Percentiles rank a stretch among this genome's conserved stretches.
Conservation (phyloP, 2,329 filamentous ascomycete species). For the Pseudogymnoascus sp. region DNA sequence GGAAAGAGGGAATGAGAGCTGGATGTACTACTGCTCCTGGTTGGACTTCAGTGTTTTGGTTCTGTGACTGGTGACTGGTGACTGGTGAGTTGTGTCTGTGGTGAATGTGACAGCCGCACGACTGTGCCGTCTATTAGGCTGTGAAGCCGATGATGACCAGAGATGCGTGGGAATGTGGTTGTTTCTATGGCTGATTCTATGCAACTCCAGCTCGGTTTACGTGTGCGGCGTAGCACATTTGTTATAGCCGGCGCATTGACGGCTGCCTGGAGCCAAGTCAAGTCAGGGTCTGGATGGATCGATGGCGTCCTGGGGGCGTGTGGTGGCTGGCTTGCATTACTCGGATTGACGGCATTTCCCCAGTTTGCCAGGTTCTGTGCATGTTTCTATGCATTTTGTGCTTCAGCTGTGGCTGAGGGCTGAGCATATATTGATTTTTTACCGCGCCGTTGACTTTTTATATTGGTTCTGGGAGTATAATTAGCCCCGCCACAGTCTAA, state of each 20-base stretch:
- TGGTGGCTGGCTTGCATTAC: neutral
- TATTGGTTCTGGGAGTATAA: neutral
- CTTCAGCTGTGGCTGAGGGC: neutral
- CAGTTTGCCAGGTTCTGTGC: neutral
- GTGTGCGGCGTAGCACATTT: neutral
- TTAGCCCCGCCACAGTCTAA: neutral
- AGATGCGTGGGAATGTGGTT: neutral
- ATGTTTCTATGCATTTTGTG: neutral
- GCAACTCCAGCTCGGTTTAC: neutral
- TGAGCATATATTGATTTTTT: neutral
- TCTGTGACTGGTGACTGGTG: neutral
- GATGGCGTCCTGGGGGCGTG: neutral
- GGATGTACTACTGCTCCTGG: neutral
- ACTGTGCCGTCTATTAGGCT: neutral
- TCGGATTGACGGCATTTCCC: neutral
- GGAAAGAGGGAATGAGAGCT: neutral
- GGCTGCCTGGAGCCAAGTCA: neutral
- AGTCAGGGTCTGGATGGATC: neutral
- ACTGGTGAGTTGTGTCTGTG: neutral
- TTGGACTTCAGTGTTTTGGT: neutral
- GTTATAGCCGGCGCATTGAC: neutral
- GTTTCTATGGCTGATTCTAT: neutral
- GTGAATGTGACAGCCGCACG: neutral
- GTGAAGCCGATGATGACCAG: neutral
- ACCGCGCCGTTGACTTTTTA: neutral